phyloP scores from a whole-genome alignment of 2,329 filamentous ascomycete genomes.

The Diaporthe destruens region DNA sequence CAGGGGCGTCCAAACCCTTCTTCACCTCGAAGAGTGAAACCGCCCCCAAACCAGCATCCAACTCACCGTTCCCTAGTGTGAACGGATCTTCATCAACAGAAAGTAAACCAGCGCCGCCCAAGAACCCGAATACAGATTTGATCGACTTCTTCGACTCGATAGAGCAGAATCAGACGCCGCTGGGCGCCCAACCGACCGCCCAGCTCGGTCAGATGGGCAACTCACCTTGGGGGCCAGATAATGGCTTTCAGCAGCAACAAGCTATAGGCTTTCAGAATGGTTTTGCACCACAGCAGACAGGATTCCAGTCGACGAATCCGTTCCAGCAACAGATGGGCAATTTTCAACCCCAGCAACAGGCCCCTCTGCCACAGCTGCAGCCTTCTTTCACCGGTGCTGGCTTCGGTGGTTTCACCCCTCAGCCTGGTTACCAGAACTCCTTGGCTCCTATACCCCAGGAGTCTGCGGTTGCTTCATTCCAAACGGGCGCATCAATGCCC shows the following conservation, averaged over 20 bases:
- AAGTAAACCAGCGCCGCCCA: conserved; percentile 55
- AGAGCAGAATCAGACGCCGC: conserved; percentile 85
- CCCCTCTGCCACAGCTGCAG: conserved; percentile 54
- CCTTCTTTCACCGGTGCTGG: conserved; percentile 76
- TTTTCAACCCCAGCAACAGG: conserved; percentile 53
- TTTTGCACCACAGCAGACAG: conserved; percentile 56
- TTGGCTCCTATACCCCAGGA: conserved; percentile 72
- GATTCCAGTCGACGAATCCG: conserved; percentile 56
- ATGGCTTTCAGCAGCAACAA: conserved; percentile 55
- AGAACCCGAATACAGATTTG: conserved; percentile 79
- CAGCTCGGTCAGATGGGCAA: conserved; percentile 47
- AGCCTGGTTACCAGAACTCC: conserved; percentile 65
- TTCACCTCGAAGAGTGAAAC: conserved; percentile 54
- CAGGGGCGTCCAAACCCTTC: conserved; percentile 50
- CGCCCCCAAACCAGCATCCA: conserved; percentile 51
- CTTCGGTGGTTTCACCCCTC: conserved; percentile 85
- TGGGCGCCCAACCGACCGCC: conserved; percentile 62
- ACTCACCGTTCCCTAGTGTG: conserved; percentile 59
- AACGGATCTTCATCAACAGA: conserved; percentile 50
- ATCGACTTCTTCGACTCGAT: conserved; percentile 95
- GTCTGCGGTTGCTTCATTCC: conserved; percentile 61
- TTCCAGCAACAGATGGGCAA: conserved; percentile 56
- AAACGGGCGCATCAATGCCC: conserved; percentile 59
- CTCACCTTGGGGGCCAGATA: conserved; percentile 46
- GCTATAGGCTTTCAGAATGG: conserved; percentile 58